Base-by-base conservation (phyloP, 495 filamentous ascomycete species). In the Aspergillus nanangensis region DNA sequence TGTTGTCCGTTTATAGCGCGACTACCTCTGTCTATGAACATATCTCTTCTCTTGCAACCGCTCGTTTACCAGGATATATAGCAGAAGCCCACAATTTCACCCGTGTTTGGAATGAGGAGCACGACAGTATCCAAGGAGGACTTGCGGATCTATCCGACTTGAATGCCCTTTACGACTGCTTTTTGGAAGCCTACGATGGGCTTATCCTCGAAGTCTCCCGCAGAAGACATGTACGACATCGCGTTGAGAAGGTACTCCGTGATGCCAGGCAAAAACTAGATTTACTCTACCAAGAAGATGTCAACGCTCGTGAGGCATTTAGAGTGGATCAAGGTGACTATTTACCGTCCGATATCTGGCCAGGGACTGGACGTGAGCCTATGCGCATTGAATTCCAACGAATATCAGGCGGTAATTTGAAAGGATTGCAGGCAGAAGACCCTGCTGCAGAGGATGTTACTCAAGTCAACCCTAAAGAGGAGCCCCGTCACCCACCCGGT, bases 341-440 rank as follows among this genome's bases (percentile, higher is more conserved):
- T 57, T 63, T 98, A 15, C 93, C 93, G 0, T 80, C 82, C 2
- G 94, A 96, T 56, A 81, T 98, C 32, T 98, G 92, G 93, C 83
- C 83, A 0, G 87, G 85, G 5, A 68, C 88, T 21, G 71, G 74
- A 44, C 70, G 77, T 36, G 74, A 72, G 23, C 83, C 84, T 20
- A 70, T 73, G 55, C 72, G 75, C 37, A 82, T 81, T 39, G 67
- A 80, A 40, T 72, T 87, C 18, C 53, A 53, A 8, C 59, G 70
- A 8, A 57, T 73, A 41, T 57, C 65, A 2, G 71, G 71, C 1
- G 69, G 66, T 14, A 57, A 57, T 15, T 51, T 72, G 0, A 60
- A 66, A 35, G 53, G 50, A 36, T 51, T 49, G 0, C 47, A 52
- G 3, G 33, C 39, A 3, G 25, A 51, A 4, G 47, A 39, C 1